A percentile compares a stretch with the other conserved stretches of the same genome.
These are phyloP conservation scores for Microdochium trichocladiopsis DNA, from an alignment of 2,329 filamentous ascomycete species.

Conservation along the genomic window DNA sequence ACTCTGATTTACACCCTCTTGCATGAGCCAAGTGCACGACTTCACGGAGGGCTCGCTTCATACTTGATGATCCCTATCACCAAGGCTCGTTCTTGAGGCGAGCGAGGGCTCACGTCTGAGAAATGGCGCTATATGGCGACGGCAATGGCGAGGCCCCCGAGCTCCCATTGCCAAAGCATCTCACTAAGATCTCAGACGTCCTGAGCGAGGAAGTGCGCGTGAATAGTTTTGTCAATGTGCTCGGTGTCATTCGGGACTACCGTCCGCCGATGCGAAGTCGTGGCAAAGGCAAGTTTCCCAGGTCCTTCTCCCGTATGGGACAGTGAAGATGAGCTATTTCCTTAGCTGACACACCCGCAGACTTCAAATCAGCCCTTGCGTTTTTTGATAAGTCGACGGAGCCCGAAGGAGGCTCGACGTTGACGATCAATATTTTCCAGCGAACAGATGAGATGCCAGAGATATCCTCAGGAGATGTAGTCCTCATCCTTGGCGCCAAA, in stretches of 20 bases:
- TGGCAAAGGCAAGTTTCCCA: conserved; percentile 36
- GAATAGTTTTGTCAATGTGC: conserved; percentile 43
- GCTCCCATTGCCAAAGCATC: conserved; percentile 17
- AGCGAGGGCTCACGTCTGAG: neutral
- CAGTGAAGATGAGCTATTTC: no score
- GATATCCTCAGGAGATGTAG: conserved; percentile 50
- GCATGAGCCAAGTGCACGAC: no score
- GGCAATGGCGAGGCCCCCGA: conserved; percentile 14
- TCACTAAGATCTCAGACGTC: conserved; percentile 32
- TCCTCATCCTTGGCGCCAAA: conserved; percentile 53
- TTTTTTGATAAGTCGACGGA: conserved; percentile 53
- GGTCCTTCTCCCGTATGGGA: no score
- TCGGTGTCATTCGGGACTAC: conserved; percentile 65
- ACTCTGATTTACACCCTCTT: no score
- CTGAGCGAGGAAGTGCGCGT: conserved; percentile 27
- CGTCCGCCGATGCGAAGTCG: conserved; percentile 42
- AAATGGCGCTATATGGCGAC: conserved; percentile 6
- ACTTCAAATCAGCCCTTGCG: conserved; percentile 53
- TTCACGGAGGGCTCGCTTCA: no score
- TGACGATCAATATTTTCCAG: conserved; percentile 56
- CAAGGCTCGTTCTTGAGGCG: no score
- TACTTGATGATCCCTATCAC: no score
- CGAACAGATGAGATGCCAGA: conserved; percentile 38
- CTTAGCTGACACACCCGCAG: conserved; percentile 24
- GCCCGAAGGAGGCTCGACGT: conserved; percentile 23